phyloP scores from a whole-genome alignment of 805 yeast species.

The Debaryomyces castellii region DNA sequence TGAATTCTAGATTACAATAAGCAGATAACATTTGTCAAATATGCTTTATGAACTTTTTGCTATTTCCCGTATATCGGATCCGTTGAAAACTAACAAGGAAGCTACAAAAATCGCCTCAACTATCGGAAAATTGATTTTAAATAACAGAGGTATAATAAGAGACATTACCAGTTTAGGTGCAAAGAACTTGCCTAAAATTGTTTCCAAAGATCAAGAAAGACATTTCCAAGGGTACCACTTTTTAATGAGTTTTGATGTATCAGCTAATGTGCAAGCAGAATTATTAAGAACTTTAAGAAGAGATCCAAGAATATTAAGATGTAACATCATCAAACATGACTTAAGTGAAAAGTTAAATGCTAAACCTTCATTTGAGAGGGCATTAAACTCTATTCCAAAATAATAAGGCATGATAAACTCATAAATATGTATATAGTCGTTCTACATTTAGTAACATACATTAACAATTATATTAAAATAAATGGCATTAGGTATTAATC shows the following conservation, averaged over 20 bases:
- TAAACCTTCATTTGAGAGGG: slow-evolving; percentile 57
- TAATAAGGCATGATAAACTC: background rate
- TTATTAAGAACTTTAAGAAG: slow-evolving; percentile 73
- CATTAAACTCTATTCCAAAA: slow-evolving; percentile 14
- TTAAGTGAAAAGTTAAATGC: slow-evolving; percentile 52
- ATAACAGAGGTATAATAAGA: slow-evolving; percentile 93
- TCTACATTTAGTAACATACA: background rate
- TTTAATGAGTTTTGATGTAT: slow-evolving; percentile 80
- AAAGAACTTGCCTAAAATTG: slow-evolving; percentile 73
- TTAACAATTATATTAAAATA: slow-evolving; percentile 1
- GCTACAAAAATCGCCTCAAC: slow-evolving; percentile 52
- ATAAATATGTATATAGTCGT: slow-evolving; percentile 1
- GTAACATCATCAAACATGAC: slow-evolving; percentile 66
- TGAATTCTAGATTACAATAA: no score
- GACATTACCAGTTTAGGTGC: slow-evolving; percentile 78
- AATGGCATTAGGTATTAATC: slow-evolving; percentile 7
- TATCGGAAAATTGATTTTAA: slow-evolving; percentile 77
- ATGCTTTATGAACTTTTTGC: slow-evolving; percentile 93
- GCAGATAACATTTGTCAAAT: background rate
- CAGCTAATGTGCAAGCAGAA: slow-evolving; percentile 84
- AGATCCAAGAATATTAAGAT: slow-evolving; percentile 89
- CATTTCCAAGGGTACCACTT: slow-evolving; percentile 92
- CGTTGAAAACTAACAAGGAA: slow-evolving; percentile 40
- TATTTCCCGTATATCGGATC: slow-evolving; percentile 76
- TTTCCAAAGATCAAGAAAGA: slow-evolving; percentile 81